A percentile compares a stretch with the other conserved stretches of the same genome.
These are phyloP conservation scores for Neurospora cerealis DNA, from an alignment of 495 filamentous ascomycete species.

Conservation along the genomic window DNA sequence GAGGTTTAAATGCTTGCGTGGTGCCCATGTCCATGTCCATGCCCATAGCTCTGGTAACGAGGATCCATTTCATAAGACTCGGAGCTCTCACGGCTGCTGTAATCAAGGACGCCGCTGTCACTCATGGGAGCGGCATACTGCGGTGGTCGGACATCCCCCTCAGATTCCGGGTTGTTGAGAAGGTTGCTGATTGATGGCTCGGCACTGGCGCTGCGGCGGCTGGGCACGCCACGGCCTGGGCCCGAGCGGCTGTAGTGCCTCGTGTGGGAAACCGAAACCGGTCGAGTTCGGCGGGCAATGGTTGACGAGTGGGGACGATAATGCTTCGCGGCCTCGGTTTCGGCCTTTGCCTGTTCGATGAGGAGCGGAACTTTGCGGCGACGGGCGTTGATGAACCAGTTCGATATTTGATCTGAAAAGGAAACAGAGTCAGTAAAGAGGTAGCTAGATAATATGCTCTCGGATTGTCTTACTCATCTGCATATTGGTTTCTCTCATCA, in stretches of 20 bases:
- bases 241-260: not conserved
- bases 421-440: conserved; percentile 4
- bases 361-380: conserved; percentile 65
- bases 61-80: not conserved
- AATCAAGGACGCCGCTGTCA: conserved; percentile 27
- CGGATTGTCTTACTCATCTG: conserved; percentile 58
- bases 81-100: conserved; percentile 18
- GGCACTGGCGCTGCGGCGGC: conserved; percentile 1
- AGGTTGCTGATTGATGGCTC: conserved; percentile 10
- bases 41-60: not conserved
- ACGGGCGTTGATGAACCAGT: conserved; percentile 93
- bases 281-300: conserved; percentile 1
- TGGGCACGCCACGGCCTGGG: not conserved
- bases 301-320: not conserved
- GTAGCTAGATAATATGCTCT: not conserved
- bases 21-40: not conserved
- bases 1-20: not conserved
- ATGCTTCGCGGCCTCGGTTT: conserved; percentile 23
- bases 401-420: conserved; percentile 58
- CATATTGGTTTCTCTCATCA: conserved; percentile 66
- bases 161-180: conserved; percentile 12
- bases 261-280: not conserved
- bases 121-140: conserved; percentile 18
- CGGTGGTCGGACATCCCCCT: conserved; percentile 19
- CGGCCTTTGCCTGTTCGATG: conserved; percentile 41